A percentile compares a stretch with the other conserved stretches of the same genome.
These are phyloP conservation scores for Dactylonectria estremocensis DNA, from an alignment of 2,329 filamentous ascomycete species.

Conservation along the genomic window DNA sequence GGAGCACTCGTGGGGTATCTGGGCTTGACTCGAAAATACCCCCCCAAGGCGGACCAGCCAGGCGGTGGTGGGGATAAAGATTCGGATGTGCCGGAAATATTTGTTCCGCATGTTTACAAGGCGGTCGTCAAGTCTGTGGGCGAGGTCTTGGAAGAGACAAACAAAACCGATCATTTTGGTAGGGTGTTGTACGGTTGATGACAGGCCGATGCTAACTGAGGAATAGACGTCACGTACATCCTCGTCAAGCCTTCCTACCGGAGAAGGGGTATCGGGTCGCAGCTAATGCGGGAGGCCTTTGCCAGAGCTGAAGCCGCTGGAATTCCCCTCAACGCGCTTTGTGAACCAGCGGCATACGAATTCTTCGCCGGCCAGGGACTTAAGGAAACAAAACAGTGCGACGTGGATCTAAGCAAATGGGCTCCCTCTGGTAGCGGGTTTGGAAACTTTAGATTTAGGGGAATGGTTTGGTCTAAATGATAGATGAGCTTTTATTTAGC, in stretches of 20 bases:
- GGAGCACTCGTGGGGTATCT: slow-evolving; percentile 27
- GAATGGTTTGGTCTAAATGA: slow-evolving; percentile 14
- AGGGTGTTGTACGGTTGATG: background rate
- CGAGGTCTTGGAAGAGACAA: slow-evolving; percentile 7
- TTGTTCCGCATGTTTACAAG: slow-evolving; percentile 8
- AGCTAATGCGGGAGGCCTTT: slow-evolving; percentile 9
- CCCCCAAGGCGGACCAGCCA: background rate
- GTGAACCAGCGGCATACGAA: slow-evolving; percentile 25
- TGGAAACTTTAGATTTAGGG: slow-evolving; percentile 22
- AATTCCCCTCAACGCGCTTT: slow-evolving; percentile 10
- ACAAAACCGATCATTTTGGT: slow-evolving; percentile 14
- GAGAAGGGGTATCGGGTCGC: slow-evolving; percentile 11
- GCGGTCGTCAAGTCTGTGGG: background rate
- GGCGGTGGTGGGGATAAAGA: background rate
- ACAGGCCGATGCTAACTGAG: background rate
- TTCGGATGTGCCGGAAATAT: background rate
- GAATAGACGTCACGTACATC: slow-evolving; percentile 26
- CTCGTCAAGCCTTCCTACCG: slow-evolving; percentile 25
- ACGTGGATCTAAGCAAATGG: slow-evolving; percentile 28
- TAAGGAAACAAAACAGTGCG: slow-evolving; percentile 9
- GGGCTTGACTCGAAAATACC: slow-evolving; percentile 6
- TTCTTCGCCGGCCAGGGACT: slow-evolving; percentile 26
- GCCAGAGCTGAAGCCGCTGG: background rate
- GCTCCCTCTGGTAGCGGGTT: slow-evolving; percentile 25
- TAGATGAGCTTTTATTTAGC: background rate